Evolutionary conservation across 257 asterid genomes (phyloP), one percentile per base, ranked within the genome.

Genomic region (Solanum appendiculatum): DNA sequence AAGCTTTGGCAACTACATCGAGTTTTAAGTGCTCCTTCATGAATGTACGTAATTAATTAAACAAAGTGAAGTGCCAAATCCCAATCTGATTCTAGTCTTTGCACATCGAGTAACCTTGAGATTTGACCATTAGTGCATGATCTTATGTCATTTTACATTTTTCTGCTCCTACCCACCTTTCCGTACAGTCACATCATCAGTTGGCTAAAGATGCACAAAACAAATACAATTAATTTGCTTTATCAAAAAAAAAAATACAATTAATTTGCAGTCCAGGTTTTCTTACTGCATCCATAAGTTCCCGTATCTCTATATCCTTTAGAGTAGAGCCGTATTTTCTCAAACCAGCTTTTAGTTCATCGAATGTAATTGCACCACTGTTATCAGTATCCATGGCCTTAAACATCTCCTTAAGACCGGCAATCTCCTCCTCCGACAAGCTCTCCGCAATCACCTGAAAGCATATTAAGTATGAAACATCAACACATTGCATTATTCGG

Each of bases 271-370:
- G 77, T 68, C 89, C 51, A 87, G 44, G 86, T 64, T 85, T 87
- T n/a, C 93, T 86, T 92, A 96, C 98, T 72, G 98, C 98, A 86
- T 94, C 98, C 98, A 96, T 96, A 84, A 96, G 98, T 90, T 96
- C 98, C 37, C 96, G 97, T 69, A 96, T 94, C 92, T 96, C 98
- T 68, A 88, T 92, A 88, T 96, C 98, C 91, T 94, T 96, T 68
- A 96, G 89, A 81, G 98, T 94, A 58, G 98, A 96, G 69, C 98
- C 98, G 29, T 96, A 94, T 87, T 96, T 96, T 89, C 96, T 94
- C 91, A 96, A 91, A 87, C 99, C 99, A 91, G 92, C 95, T 92
- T 96, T 95, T 85, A 96, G 98, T 91, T 96, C 99, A 85, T 96
- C 99, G 88, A 95, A 96, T 88, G 99, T 96, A 87, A 96, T 96